These are phyloP conservation scores for Daldinia bambusicola DNA, from an alignment of 495 filamentous ascomycete species.

Conservation along the genomic window DNA sequence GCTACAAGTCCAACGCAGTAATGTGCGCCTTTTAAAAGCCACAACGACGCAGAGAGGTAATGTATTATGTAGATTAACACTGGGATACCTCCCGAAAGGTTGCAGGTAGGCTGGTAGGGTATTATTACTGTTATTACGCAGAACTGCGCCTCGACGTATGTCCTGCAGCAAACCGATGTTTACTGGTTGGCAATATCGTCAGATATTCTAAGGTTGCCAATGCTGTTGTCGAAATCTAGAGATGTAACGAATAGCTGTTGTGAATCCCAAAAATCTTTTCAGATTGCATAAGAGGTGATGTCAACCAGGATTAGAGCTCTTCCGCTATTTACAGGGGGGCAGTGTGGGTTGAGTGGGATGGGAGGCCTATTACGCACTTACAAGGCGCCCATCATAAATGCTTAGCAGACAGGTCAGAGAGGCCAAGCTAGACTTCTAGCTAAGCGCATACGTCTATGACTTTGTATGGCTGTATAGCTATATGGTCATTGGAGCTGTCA, in stretches of 20 bases:
- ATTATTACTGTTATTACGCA: constrained; percentile 20
- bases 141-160: constrained; percentile 48
- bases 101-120: constrained; percentile 14
- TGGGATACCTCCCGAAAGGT: constrained; percentile 26
- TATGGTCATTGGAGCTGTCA: background rate
- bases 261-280: constrained; percentile 28
- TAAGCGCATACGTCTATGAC: background rate
- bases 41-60: background rate
- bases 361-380: constrained; percentile 36
- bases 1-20: constrained; percentile 3
- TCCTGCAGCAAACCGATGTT: constrained; percentile 26
- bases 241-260: constrained; percentile 37
- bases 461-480: background rate
- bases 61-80: constrained; percentile 19
- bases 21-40: constrained; percentile 37
- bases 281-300: constrained; percentile 38
- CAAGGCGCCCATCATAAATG: constrained; percentile 3
- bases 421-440: no score
- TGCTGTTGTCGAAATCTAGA: constrained; percentile 6
- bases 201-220: constrained; percentile 28
- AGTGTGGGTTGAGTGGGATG: constrained; percentile 30
- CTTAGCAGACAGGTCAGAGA: background rate
- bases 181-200: constrained; percentile 11
- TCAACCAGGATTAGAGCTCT: constrained; percentile 33
- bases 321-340: constrained; percentile 34